Evolutionary conservation across 75 land plant species (phyloP).

Genomic region (Pinus albicaulis): DNA sequence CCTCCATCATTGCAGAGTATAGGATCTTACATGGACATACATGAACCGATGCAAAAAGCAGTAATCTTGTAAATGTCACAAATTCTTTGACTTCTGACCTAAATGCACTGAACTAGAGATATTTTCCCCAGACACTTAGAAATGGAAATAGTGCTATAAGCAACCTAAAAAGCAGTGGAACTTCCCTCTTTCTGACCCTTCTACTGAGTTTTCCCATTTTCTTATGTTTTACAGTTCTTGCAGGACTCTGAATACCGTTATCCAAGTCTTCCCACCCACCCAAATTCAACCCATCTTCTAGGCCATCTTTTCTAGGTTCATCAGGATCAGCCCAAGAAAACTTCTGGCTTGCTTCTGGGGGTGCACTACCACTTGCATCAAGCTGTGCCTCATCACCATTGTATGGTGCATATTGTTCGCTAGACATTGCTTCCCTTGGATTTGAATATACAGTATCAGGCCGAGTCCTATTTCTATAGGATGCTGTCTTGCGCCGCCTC

Average conservation of each 20-base stretch:
- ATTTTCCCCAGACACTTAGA: conserved; percentile 10
- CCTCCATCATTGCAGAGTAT: no score
- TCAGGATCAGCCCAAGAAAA: conserved; percentile 6
- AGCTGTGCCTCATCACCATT: not conserved
- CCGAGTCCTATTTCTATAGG: not conserved
- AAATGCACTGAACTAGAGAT: not conserved
- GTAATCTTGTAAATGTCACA: no score
- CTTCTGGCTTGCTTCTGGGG: not conserved
- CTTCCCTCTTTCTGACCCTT: conserved; percentile 1
- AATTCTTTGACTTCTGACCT: no score
- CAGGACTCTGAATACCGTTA: not conserved
- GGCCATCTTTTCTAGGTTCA: not conserved
- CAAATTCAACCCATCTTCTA: conserved; percentile 2
- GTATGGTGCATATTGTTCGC: not conserved
- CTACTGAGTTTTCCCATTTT: conserved; percentile 5
- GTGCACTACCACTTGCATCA: not conserved
- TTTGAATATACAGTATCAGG: not conserved
- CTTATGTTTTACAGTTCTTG: not conserved
- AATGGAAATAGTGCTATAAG: conserved; percentile 12
- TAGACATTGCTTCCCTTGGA: not conserved
- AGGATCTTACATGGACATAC: no score
- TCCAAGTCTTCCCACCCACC: conserved; percentile 15
- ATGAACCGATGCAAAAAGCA: no score
- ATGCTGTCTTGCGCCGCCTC: not conserved
- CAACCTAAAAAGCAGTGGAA: conserved; percentile 7